These are phyloP conservation scores for Gossypium ekmanianum DNA, from an alignment of 345 rosid genomes.

Conservation along the genomic window DNA sequence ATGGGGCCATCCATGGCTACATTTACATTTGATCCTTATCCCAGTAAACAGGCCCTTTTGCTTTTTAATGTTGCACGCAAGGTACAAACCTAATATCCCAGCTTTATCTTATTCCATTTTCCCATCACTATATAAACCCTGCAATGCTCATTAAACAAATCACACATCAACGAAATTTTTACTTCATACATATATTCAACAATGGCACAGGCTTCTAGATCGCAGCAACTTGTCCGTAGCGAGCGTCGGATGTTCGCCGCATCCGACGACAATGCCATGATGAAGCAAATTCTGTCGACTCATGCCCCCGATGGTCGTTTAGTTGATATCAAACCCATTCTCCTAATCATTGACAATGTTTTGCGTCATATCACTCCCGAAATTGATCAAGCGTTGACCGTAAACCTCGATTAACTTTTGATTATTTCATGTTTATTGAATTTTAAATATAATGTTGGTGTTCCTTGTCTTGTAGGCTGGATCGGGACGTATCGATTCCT, in stretches of 20 bases:
- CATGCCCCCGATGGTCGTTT: constrained; percentile 48
- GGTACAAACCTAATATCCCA: constrained; percentile 10
- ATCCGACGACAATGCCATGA: constrained; percentile 34
- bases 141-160: background rate
- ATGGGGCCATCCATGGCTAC: constrained; percentile 7
- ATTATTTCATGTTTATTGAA: background rate
- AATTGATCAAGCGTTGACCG: constrained; percentile 31
- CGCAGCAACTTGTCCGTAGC: constrained; percentile 15
- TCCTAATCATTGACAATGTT: constrained; percentile 33
- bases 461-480: constrained; percentile 21
- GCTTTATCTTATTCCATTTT: constrained; percentile 10
- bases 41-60: background rate
- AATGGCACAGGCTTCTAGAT: constrained; percentile 8
- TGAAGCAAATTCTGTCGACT: constrained; percentile 43
- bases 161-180: background rate
- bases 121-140: constrained; percentile 21
- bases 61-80: constrained; percentile 25
- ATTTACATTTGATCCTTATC: background rate
- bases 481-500: constrained; percentile 1
- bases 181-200: background rate
- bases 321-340: constrained; percentile 35
- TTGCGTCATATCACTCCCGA: constrained; percentile 32
- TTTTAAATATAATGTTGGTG: background rate
- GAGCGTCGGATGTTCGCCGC: constrained; percentile 26
- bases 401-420: background rate